phyloP scores from a whole-genome alignment of 441 rosid species.

The Dalechampia spathulata region DNA sequence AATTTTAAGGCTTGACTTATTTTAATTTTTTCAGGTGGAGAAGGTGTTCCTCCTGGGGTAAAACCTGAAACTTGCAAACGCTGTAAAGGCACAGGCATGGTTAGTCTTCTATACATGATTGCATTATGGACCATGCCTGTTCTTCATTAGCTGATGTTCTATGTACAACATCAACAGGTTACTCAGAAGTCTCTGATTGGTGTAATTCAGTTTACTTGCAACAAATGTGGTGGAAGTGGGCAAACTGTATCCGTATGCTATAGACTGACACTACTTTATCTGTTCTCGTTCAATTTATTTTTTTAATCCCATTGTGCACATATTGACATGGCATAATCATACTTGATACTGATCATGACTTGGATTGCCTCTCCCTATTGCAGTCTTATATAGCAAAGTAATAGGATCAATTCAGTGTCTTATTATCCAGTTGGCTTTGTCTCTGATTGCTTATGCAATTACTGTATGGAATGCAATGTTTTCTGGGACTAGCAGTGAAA shows the following conservation, averaged over 20 bases:
- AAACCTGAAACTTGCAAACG: constrained; percentile 80
- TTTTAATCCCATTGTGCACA: neutral
- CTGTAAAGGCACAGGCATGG: constrained; percentile 93
- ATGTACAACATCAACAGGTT: constrained; percentile 35
- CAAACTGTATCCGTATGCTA: constrained; percentile 62
- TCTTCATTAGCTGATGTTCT: constrained; percentile 12
- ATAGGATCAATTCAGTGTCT: too few species aligned
- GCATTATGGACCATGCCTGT: neutral
- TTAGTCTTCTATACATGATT: constrained; percentile 27
- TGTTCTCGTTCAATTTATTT: neutral
- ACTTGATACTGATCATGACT: neutral
- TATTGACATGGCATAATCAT: neutral
- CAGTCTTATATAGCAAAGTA: neutral
- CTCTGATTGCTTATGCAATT: neutral
- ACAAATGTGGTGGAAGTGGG: constrained; percentile 80
- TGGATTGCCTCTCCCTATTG: neutral
- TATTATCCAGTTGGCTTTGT: neutral
- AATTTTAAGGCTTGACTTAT: neutral
- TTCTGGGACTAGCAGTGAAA: too few species aligned
- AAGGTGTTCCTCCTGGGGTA: constrained; percentile 97
- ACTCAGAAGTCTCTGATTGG: constrained; percentile 59
- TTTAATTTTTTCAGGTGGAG: constrained; percentile 58
- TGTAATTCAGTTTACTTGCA: constrained; percentile 54
- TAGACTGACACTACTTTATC: neutral
- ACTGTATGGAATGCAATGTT: neutral